Conservation (phyloP, 2,329 filamentous ascomycete species). For the Pseudogymnoascus sp. region DNA sequence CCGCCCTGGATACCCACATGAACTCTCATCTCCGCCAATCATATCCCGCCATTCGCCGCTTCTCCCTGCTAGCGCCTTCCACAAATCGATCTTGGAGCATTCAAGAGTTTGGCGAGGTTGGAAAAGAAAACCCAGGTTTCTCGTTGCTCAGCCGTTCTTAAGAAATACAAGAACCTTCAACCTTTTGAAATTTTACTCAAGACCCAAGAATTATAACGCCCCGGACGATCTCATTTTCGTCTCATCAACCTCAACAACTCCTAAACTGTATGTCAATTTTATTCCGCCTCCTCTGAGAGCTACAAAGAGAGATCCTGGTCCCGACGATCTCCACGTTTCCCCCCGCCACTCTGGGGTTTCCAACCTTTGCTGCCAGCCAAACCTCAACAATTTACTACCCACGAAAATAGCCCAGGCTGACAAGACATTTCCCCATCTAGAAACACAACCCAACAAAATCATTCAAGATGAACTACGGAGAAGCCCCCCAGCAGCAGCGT, state of each 20-base stretch:
- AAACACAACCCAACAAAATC: constrained; percentile 9
- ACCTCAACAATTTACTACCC: neutral
- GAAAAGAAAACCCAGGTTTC: constrained; percentile 9
- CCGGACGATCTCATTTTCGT: constrained; percentile 7
- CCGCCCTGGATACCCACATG: constrained; percentile 7
- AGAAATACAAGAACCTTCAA: constrained; percentile 9
- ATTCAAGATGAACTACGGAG: constrained; percentile 27
- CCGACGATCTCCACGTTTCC: constrained; percentile 3
- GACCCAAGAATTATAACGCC: neutral
- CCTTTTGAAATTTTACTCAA: neutral
- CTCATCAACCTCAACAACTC: neutral
- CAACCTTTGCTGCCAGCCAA: neutral
- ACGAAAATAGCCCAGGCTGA: neutral
- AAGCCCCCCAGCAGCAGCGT: constrained; percentile 26
- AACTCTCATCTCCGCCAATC: neutral
- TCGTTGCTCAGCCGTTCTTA: constrained; percentile 1
- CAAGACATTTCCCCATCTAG: neutral
- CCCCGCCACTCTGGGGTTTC: neutral
- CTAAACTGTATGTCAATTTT: neutral
- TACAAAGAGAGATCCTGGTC: neutral
- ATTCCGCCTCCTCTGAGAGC: neutral
- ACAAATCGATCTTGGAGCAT: constrained; percentile 9
- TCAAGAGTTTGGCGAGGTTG: constrained; percentile 11
- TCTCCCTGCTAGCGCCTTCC: constrained; percentile 6
- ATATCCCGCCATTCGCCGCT: neutral